Evolutionary conservation across 345 rosid genomes (phyloP).

Genomic region (Acer campestre): DNA sequence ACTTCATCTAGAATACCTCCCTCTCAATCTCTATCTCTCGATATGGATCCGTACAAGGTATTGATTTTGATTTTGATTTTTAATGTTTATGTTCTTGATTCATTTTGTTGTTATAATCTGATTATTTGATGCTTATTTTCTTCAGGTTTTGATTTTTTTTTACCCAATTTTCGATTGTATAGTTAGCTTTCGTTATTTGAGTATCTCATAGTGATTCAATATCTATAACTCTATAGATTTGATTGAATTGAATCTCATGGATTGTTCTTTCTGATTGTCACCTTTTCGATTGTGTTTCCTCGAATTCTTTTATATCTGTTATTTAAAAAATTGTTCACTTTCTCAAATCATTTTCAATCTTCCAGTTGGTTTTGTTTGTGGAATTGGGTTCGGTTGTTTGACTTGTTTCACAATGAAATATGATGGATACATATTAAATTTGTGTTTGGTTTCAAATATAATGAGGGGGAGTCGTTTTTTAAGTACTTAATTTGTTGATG

Average conservation of each 20-base stretch:
- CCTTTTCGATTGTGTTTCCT: too few relatives aligned
- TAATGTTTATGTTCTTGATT: neutral
- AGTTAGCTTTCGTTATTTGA: neutral
- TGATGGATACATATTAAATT: too few relatives aligned
- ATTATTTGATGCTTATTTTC: constrained; percentile 1
- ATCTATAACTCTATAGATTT: neutral
- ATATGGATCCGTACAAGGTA: constrained; percentile 52
- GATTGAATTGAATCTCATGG: neutral
- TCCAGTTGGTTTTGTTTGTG: too few relatives aligned
- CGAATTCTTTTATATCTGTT: too few relatives aligned
- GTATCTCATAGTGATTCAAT: neutral
- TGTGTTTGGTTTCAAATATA: too few relatives aligned
- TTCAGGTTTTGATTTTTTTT: neutral
- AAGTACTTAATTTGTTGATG: too few relatives aligned
- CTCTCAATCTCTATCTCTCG: neutral
- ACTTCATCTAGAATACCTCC: neutral
- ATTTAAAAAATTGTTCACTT: too few relatives aligned
- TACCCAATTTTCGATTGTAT: neutral
- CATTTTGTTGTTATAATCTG: neutral
- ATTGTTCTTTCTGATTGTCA: neutral
- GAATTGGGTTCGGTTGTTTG: too few relatives aligned
- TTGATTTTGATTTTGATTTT: neutral
- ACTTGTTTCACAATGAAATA: too few relatives aligned
- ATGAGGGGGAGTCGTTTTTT: too few relatives aligned
- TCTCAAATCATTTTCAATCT: too few relatives aligned